These are phyloP conservation scores for Thinopyrum elongatum DNA, from an alignment of 176 grass and related monocot species.

Conservation along the genomic window DNA sequence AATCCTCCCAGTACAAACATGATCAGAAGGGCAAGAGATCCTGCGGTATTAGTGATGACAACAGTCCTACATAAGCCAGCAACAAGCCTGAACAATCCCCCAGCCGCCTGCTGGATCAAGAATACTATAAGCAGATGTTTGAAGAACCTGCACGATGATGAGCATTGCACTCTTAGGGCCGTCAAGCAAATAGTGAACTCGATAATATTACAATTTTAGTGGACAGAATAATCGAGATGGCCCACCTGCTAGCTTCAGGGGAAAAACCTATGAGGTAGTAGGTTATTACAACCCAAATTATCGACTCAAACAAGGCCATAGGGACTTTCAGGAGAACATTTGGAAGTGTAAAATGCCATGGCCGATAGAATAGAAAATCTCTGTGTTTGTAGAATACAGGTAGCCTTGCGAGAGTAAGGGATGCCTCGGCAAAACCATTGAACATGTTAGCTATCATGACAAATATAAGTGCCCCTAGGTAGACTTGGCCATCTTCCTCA, in stretches of 20 bases:
- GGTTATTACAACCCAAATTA: conserved; percentile 69
- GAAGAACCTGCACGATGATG: conserved; percentile 72
- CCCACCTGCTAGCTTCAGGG: conserved; percentile 84
- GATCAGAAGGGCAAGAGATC: conserved; percentile 68
- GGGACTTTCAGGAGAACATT: conserved; percentile 78
- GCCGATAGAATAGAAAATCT: conserved; percentile 77
- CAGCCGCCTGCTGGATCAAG: conserved; percentile 83
- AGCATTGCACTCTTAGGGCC: conserved; percentile 6
- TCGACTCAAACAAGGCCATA: conserved; percentile 61
- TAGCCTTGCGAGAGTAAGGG: conserved; percentile 62
- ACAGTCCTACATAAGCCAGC: conserved; percentile 76
- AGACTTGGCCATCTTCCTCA: conserved; percentile 66
- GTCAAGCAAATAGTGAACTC: conserved; percentile 17
- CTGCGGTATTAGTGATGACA: conserved; percentile 75
- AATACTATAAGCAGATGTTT: conserved; percentile 83
- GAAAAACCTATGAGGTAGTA: conserved; percentile 88
- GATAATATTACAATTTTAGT: conserved; percentile 21
- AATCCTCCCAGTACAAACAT: conserved; percentile 93
- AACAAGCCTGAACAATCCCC: conserved; percentile 68
- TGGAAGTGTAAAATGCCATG: conserved; percentile 77
- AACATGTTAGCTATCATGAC: conserved; percentile 83
- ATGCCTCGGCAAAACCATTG: conserved; percentile 83
- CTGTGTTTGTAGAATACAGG: conserved; percentile 93
- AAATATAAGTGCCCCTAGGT: conserved; percentile 85
- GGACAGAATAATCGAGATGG: background rate